phyloP scores from a whole-genome alignment of 225 moss, liverwort and hornwort species.

The Bryum argenteum region DNA sequence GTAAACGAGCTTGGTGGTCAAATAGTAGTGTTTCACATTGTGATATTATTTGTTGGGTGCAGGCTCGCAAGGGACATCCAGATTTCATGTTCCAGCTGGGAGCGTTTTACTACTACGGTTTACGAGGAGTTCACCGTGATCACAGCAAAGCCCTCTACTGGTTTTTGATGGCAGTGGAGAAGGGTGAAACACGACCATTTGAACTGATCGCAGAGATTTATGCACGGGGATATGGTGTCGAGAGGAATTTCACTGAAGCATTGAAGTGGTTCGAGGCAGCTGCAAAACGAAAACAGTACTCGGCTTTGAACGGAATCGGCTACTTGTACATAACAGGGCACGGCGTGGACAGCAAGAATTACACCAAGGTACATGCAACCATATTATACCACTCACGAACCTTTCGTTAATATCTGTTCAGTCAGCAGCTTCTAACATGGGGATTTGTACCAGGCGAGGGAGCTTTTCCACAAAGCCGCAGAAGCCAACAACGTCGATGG shows the following conservation, averaged over 20 bases:
- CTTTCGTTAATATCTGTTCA: neutral
- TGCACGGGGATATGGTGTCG: constrained; percentile 88
- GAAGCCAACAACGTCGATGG: constrained; percentile 69
- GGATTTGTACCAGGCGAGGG: constrained; percentile 63
- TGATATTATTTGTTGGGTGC: neutral
- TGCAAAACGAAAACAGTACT: constrained; percentile 58
- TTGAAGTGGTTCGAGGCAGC: constrained; percentile 82
- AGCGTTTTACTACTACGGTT: constrained; percentile 80
- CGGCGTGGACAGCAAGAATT: constrained; percentile 85
- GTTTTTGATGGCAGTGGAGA: constrained; percentile 94
- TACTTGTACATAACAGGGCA: constrained; percentile 92
- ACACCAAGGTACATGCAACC: constrained; percentile 62
- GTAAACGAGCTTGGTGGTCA: neutral
- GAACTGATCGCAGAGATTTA: constrained; percentile 95
- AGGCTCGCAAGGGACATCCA: constrained; percentile 84
- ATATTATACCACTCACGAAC: neutral
- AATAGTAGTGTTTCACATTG: neutral
- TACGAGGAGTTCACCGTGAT: constrained; percentile 86
- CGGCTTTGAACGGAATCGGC: constrained; percentile 91
- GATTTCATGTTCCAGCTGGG: constrained; percentile 89
- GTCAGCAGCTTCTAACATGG: constrained; percentile 11
- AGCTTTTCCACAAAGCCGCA: constrained; percentile 74
- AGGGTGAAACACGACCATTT: constrained; percentile 70
- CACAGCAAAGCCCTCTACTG: constrained; percentile 86
- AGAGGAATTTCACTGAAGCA: constrained; percentile 82